These are phyloP conservation scores for Bipolaris victoriae DNA, from an alignment of 2,329 filamentous ascomycete species.

Conservation along the genomic window DNA sequence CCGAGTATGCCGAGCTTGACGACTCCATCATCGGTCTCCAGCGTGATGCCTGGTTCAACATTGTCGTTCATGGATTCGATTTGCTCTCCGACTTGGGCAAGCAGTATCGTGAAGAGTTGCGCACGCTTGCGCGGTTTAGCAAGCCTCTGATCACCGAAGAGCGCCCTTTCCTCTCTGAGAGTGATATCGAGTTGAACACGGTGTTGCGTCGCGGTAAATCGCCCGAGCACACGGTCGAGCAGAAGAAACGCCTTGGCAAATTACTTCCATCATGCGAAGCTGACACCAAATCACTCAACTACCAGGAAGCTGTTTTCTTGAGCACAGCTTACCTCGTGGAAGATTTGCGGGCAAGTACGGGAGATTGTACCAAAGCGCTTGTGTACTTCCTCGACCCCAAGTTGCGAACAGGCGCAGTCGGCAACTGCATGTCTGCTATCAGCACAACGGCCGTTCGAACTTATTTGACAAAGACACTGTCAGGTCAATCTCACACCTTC, in stretches of 20 bases:
- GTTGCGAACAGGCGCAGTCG: conserved; percentile 66
- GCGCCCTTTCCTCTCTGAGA: conserved; percentile 87
- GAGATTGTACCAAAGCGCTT: conserved; percentile 87
- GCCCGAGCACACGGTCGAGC: conserved; percentile 75
- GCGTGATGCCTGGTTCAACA: conserved; percentile 97
- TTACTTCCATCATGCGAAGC: conserved; percentile 77
- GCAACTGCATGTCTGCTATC: conserved; percentile 67
- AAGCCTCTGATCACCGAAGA: conserved; percentile 87
- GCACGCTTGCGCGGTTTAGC: conserved; percentile 84
- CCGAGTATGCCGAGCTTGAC: conserved; percentile 64
- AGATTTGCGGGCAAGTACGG: conserved; percentile 81
- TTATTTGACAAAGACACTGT: conserved; percentile 78
- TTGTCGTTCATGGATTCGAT: conserved; percentile 90
- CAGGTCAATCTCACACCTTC: conserved; percentile 74
- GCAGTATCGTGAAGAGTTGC: conserved; percentile 76
- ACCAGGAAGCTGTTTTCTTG: conserved; percentile 89
- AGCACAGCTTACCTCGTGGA: conserved; percentile 91
- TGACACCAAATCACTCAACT: conserved; percentile 82
- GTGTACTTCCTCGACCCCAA: conserved; percentile 96
- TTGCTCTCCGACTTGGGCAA: conserved; percentile 74
- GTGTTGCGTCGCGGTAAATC: conserved; percentile 86
- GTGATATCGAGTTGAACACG: conserved; percentile 95
- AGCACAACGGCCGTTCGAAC: conserved; percentile 74
- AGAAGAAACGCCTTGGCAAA: conserved; percentile 77
- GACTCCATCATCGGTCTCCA: conserved; percentile 68